Evolutionary conservation across 352 stramenopile species (phyloP).

Genomic region (Globisporangium polare): DNA sequence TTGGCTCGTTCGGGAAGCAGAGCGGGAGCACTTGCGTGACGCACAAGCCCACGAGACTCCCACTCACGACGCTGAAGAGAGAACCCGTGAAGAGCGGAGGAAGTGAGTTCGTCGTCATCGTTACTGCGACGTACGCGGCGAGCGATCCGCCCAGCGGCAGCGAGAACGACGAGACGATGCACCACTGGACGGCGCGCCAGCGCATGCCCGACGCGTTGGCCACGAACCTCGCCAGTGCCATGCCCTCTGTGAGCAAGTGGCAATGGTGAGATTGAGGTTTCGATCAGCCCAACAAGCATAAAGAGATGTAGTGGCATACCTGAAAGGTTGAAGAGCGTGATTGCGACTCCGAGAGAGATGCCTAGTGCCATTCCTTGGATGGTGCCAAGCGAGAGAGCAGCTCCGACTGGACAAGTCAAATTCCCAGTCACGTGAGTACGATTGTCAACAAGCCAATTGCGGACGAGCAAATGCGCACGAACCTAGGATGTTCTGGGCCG

Average conservation of each 20-base stretch:
- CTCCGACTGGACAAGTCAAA: neutral
- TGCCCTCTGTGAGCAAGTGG: neutral
- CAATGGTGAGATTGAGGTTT: neutral
- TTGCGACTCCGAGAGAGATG: neutral
- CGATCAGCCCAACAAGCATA: no score
- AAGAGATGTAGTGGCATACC: neutral
- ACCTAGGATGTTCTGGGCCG: neutral
- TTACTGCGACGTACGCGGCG: neutral
- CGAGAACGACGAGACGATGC: neutral
- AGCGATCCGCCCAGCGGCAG: neutral
- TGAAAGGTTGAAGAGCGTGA: neutral
- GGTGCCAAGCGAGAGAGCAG: neutral
- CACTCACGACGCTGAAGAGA: neutral
- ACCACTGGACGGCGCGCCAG: neutral
- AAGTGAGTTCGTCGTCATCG: neutral
- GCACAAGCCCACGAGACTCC: neutral
- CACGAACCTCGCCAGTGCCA: neutral
- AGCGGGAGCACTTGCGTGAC: slow-evolving; percentile 1
- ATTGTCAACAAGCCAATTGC: no score
- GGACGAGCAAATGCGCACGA: neutral
- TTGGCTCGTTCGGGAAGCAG: neutral
- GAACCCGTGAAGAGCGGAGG: neutral
- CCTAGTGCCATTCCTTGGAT: neutral
- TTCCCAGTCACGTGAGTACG: neutral
- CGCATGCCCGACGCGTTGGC: neutral